Conservation (phyloP, 1,139 yeast species). For the Pneumocystis murina region DNA sequence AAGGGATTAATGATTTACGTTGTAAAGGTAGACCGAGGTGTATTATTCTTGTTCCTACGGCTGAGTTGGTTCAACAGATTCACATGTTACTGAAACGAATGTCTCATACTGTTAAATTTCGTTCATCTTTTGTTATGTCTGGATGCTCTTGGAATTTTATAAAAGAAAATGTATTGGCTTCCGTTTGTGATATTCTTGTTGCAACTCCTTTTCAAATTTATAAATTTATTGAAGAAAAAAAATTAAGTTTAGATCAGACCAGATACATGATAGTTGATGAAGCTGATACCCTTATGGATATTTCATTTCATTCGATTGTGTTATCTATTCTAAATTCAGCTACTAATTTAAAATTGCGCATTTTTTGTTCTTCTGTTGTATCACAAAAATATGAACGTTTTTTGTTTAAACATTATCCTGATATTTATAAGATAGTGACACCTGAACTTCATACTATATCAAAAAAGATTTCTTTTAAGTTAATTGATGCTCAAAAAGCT, state of each 20-base stretch:
- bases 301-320: conserved; percentile 62
- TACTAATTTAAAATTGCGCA: conserved; percentile 40
- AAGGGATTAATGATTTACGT: neutral
- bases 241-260: conserved; percentile 14
- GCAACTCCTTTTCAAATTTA: conserved; percentile 49
- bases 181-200: conserved; percentile 58
- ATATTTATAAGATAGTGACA: conserved; percentile 53
- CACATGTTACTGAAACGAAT: conserved; percentile 39
- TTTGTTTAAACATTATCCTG: conserved; percentile 48
- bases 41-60: conserved; percentile 70
- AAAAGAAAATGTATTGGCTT: conserved; percentile 27
- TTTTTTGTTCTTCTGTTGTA: conserved; percentile 82
- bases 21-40: conserved; percentile 32
- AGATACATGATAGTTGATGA: conserved; percentile 73
- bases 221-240: conserved; percentile 9
- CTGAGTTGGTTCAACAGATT: conserved; percentile 77
- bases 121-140: conserved; percentile 20
- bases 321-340: conserved; percentile 39
- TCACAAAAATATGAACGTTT: conserved; percentile 62
- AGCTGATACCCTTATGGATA: conserved; percentile 85
- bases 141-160: conserved; percentile 10
- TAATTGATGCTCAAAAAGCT: conserved; percentile 59
- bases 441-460: conserved; percentile 78
- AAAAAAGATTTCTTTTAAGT: conserved; percentile 49
- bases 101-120: conserved; percentile 32